Base-by-base conservation (phyloP, 2,329 filamentous ascomycete genomes). In the Moelleriella libera region DNA sequence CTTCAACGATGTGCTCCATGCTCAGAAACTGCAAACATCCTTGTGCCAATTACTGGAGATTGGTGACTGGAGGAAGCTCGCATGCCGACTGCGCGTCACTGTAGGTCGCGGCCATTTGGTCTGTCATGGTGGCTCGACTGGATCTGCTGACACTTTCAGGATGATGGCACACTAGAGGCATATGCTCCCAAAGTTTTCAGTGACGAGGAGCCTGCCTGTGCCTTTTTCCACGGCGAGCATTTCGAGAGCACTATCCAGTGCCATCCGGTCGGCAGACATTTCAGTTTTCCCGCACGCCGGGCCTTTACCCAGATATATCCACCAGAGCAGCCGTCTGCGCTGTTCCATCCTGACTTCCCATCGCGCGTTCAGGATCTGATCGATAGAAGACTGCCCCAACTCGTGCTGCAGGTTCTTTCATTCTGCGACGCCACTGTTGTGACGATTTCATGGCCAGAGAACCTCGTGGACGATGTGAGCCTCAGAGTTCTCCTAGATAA, bases 1-100 rank as follows among this genome's bases (percentile, higher is more conserved):
- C 47, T 50, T 50, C 47, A 50, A 50, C 37, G 49, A 50, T 46
- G 49, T 50, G 47, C 47, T 50, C 42, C 30, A 44, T 30, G 49
- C 42, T 10, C 28, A 39, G 12, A 41, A 37, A 37, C 45, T 50
- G 7, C 45, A 50, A 14, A 40, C 45, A 9, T 46, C 47, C 21
- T 40, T 50, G 12, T 48, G 47, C 31, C 28, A n/a, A 1, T 42
- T 50, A 12, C 45, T 50, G 28, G 45, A 50, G 45, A 48, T 43
- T 39, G 49, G 49, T 5, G 47, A 50, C 29, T 50, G 49, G 49
- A 50, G 43, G 32, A 50, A 50, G 42, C 45, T 50, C 6, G 47
- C 44, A 5, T 11, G 44, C 37, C 49, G 49, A 14, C 45, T 50
- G 29, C 32, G 49, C 28, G 43, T 48, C 32, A 21, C 37, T 42